phyloP scores from a whole-genome alignment of 2,329 filamentous ascomycete genomes.

The Botrytis sinoallii region DNA sequence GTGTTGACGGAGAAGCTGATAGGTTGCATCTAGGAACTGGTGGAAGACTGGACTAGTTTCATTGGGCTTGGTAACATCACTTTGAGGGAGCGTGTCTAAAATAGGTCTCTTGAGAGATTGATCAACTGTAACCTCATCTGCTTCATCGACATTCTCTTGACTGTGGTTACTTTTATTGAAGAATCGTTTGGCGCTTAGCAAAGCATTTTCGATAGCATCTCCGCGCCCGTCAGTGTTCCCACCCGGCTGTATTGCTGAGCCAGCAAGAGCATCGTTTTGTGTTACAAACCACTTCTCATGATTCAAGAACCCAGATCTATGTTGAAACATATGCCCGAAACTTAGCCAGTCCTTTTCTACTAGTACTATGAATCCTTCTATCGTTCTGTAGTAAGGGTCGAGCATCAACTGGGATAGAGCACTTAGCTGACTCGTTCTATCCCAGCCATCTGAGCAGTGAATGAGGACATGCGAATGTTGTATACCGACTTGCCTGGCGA shows the following conservation, averaged over 20 bases:
- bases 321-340: slow-evolving; percentile 95
- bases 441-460: slow-evolving; percentile 98
- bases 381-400: slow-evolving; percentile 90
- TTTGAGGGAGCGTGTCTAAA: slow-evolving; percentile 41
- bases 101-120: slow-evolving; percentile 33
- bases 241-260: slow-evolving; percentile 58
- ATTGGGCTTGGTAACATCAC: slow-evolving; percentile 74
- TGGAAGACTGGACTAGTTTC: slow-evolving; percentile 97
- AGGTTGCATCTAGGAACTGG: slow-evolving; percentile 92
- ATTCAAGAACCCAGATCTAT: slow-evolving; percentile 82
- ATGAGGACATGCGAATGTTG: slow-evolving; percentile 94
- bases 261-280: slow-evolving; percentile 75
- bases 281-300: slow-evolving; percentile 92
- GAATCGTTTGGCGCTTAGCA: slow-evolving; percentile 82
- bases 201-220: slow-evolving; percentile 81
- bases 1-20: slow-evolving; percentile 82
- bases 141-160: slow-evolving; percentile 56
- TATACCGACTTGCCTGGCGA: slow-evolving; percentile 83
- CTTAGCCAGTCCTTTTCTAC: slow-evolving; percentile 98
- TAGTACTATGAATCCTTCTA: slow-evolving; percentile 91
- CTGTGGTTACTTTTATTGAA: slow-evolving; percentile 78
- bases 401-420: slow-evolving; percentile 89
- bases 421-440: slow-evolving; percentile 91
- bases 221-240: slow-evolving; percentile 48
- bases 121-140: slow-evolving; percentile 33